phyloP scores from a whole-genome alignment of 352 stramenopile species.

The Phytophthora ohioensis region DNA sequence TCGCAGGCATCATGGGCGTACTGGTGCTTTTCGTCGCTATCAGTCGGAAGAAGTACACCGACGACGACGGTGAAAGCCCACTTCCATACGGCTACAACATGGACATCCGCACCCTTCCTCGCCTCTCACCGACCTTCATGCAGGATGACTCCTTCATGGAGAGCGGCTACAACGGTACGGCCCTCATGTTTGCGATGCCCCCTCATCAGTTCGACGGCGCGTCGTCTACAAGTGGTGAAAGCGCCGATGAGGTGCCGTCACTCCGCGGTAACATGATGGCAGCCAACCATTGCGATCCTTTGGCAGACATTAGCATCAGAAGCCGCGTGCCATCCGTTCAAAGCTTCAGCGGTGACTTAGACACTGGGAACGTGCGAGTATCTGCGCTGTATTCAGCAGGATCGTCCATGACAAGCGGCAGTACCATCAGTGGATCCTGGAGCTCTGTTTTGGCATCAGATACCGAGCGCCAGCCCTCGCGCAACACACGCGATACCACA shows the following conservation, averaged over 20 bases:
- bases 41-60: constrained; percentile 64
- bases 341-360: constrained; percentile 27
- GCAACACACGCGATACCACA: constrained; percentile 74
- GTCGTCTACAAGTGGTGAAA: constrained; percentile 37
- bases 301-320: constrained; percentile 24
- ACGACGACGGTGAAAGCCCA: constrained; percentile 63
- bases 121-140: constrained; percentile 68
- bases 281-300: constrained; percentile 15
- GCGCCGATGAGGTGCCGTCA: constrained; percentile 33
- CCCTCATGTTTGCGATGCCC: constrained; percentile 33
- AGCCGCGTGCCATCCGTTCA: constrained; percentile 25
- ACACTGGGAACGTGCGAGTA: constrained; percentile 31
- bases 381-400: constrained; percentile 46
- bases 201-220: constrained; percentile 25
- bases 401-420: constrained; percentile 60
- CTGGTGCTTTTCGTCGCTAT: constrained; percentile 68
- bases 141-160: constrained; percentile 48
- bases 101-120: constrained; percentile 48
- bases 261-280: constrained; percentile 24
- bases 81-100: constrained; percentile 54
- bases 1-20: constrained; percentile 68
- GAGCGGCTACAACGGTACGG: constrained; percentile 35
- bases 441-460: constrained; percentile 82
- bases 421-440: constrained; percentile 68
- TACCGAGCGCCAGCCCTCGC: constrained; percentile 49